These are phyloP conservation scores for Lipomyces sp. DNA, from an alignment of 805 yeast species.

Conservation along the genomic window DNA sequence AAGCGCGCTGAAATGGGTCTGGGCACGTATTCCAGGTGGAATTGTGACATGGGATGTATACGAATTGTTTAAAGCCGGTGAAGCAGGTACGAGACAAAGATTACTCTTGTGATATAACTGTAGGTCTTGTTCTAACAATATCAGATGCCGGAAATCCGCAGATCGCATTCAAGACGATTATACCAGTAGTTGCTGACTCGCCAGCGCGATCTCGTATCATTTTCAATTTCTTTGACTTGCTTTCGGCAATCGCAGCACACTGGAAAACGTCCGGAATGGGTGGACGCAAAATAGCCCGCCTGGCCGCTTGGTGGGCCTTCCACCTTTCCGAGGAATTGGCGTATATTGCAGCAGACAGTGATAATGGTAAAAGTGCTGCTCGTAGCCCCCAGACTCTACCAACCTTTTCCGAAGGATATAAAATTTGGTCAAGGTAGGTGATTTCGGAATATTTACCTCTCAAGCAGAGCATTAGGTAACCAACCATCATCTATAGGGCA, in stretches of 20 bases:
- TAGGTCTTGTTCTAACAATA: background rate
- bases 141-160: slow-evolving; percentile 67
- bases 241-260: slow-evolving; percentile 77
- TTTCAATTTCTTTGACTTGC: slow-evolving; percentile 80
- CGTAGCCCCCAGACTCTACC: background rate
- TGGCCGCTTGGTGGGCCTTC: slow-evolving; percentile 92
- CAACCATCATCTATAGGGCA: slow-evolving; percentile 62
- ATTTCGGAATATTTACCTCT: background rate
- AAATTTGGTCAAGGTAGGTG: slow-evolving; percentile 23
- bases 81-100: slow-evolving; percentile 43
- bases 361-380: background rate
- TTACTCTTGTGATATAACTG: background rate
- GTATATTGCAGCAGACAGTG: slow-evolving; percentile 65
- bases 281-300: slow-evolving; percentile 76
- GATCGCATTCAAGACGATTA: slow-evolving; percentile 65
- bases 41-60: slow-evolving; percentile 88
- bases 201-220: slow-evolving; percentile 90
- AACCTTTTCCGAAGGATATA: slow-evolving; percentile 24
- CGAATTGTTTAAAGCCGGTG: slow-evolving; percentile 66
- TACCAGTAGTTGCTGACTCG: slow-evolving; percentile 82
- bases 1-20: slow-evolving; percentile 76
- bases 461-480: slow-evolving; percentile 46
- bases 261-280: slow-evolving; percentile 77
- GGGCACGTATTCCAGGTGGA: slow-evolving; percentile 81
- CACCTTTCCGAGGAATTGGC: slow-evolving; percentile 49